Evolutionary conservation across 768 basidiomycete genomes (phyloP).

Genomic region (Panus rudis): DNA sequence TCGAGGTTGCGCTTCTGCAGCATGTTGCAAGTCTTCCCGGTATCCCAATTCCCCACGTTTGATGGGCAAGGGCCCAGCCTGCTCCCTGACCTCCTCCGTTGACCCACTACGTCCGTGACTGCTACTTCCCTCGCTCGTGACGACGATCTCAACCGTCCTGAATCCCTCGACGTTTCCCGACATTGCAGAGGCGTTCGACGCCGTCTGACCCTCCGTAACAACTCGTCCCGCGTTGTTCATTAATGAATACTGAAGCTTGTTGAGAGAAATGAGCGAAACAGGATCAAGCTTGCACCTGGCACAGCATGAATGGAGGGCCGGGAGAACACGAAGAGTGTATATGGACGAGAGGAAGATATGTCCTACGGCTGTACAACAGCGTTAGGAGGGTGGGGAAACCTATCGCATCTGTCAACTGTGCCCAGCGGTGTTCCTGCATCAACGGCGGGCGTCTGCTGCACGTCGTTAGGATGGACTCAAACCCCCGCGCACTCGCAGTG

Average conservation of each 20-base stretch:
- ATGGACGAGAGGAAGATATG: not conserved
- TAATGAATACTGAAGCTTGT: conserved; percentile 2
- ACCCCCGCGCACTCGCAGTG: too few species aligned
- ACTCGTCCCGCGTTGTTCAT: not conserved
- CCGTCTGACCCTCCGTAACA: conserved; percentile 15
- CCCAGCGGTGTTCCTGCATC: not conserved
- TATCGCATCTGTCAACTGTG: not conserved
- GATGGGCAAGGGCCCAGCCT: conserved; percentile 56
- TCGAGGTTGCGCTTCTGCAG: conserved; percentile 11
- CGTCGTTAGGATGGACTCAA: too few species aligned
- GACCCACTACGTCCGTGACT: too few species aligned
- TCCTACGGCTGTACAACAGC: conserved; percentile 2
- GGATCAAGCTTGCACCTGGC: conserved; percentile 36
- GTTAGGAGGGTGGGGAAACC: not conserved
- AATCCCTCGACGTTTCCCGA: not conserved
- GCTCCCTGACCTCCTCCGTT: not conserved
- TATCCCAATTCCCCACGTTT: conserved; percentile 67
- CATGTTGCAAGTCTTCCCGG: conserved; percentile 33
- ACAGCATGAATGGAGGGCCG: conserved; percentile 21
- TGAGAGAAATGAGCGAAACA: conserved; percentile 14
- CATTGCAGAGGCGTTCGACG: conserved; percentile 18
- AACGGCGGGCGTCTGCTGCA: not conserved
- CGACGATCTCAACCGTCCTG: not conserved
- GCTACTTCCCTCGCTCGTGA: too few species aligned
- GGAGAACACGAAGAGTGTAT: not conserved